Evolutionary conservation across 768 basidiomycete genomes (phyloP).

Genomic region (Tulasnella sp.): DNA sequence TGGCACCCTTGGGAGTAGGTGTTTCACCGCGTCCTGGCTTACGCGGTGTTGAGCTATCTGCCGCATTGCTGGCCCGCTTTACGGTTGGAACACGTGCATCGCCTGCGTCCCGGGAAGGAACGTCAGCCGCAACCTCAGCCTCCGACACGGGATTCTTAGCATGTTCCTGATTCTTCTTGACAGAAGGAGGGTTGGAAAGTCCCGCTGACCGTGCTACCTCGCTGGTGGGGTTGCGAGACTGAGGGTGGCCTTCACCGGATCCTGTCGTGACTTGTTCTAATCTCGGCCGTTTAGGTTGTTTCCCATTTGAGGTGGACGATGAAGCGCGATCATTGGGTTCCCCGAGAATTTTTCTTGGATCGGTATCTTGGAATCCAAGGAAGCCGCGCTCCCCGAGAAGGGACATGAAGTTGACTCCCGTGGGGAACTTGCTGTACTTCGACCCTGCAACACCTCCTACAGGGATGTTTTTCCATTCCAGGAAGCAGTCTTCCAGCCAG

Average conservation of each 20-base stretch:
- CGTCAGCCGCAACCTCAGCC: not conserved
- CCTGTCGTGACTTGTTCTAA: not conserved
- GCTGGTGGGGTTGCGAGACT: not conserved
- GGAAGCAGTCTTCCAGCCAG: constrained; percentile 87
- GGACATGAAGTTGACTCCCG: constrained; percentile 50
- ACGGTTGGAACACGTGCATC: not conserved
- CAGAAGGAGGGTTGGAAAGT: not conserved
- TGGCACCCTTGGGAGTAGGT: not conserved
- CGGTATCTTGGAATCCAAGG: constrained; percentile 13
- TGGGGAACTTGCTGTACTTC: constrained; percentile 52
- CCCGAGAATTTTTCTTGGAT: not conserved
- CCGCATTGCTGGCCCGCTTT: not conserved
- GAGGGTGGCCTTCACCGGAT: not conserved
- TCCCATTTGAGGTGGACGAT: not conserved
- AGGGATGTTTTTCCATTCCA: constrained; percentile 48
- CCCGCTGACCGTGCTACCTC: not conserved
- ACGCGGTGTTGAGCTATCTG: not conserved
- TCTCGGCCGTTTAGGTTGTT: not conserved
- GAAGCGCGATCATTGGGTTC: not conserved
- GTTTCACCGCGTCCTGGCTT: not conserved
- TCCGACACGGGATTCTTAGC: not conserved
- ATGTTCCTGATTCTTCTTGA: not conserved
- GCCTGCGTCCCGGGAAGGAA: not conserved
- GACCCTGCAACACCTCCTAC: not conserved
- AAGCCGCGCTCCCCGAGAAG: constrained; percentile 28